These are phyloP conservation scores for Claviceps arundinis DNA, from an alignment of 2,329 filamentous ascomycete genomes.

Conservation along the genomic window DNA sequence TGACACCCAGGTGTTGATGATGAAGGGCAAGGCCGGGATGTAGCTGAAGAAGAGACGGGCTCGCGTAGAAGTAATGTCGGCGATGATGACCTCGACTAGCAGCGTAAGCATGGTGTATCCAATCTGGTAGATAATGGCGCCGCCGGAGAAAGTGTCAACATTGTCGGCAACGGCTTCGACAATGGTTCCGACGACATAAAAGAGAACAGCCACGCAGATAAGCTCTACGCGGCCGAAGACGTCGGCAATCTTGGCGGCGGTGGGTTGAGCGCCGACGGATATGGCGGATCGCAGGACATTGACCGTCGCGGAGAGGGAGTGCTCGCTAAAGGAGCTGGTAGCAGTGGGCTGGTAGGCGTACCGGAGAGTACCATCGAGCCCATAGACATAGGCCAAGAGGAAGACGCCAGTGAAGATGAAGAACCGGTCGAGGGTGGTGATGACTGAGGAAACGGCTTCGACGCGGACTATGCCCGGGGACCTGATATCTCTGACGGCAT, in stretches of 20 bases:
- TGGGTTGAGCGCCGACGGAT: constrained; percentile 44
- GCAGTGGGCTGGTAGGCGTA: constrained; percentile 43
- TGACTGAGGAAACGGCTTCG: constrained; percentile 39
- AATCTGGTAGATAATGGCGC: constrained; percentile 51
- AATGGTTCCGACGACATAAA: constrained; percentile 37
- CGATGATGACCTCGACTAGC: constrained; percentile 49
- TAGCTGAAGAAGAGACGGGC: constrained; percentile 52
- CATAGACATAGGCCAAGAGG: constrained; percentile 50
- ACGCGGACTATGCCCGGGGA: constrained; percentile 46
- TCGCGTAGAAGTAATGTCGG: constrained; percentile 52
- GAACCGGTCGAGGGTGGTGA: constrained; percentile 38
- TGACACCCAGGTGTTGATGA: constrained; percentile 52
- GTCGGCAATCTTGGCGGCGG: constrained; percentile 51
- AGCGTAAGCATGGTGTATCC: constrained; percentile 49
- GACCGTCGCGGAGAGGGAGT: constrained; percentile 44
- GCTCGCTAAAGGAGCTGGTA: constrained; percentile 32
- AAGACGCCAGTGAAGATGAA: constrained; percentile 49
- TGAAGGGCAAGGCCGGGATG: constrained; percentile 45
- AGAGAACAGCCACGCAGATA: constrained; percentile 36
- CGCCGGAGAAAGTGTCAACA: constrained; percentile 35
- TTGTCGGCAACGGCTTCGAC: constrained; percentile 47
- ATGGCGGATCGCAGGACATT: constrained; percentile 45
- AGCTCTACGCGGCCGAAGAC: constrained; percentile 51
- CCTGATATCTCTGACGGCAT: constrained; percentile 18
- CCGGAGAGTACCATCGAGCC: constrained; percentile 44